phyloP scores from a whole-genome alignment of 306 rosid species.

The Vachellia pachyceras region DNA sequence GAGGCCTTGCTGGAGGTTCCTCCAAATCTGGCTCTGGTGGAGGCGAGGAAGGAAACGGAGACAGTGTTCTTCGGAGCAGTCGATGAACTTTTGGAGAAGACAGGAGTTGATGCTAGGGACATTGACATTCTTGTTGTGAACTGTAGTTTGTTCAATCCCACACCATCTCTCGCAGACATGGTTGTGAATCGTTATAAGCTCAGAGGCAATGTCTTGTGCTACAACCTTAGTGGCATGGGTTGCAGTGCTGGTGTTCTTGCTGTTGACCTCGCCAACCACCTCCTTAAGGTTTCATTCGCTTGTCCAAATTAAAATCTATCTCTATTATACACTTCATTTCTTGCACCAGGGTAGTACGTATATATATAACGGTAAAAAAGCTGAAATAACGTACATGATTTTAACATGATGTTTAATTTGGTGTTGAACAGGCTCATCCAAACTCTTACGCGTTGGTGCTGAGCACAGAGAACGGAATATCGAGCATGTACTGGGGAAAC shows the following conservation, averaged over 20 bases:
- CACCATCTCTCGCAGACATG: conserved; percentile 37
- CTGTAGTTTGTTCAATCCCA: conserved; percentile 40
- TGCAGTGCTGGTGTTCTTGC: conserved; percentile 50
- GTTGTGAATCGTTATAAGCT: conserved; percentile 41
- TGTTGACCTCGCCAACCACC: conserved; percentile 43
- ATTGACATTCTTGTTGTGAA: conserved; percentile 39
- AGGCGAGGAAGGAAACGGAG: conserved; percentile 34
- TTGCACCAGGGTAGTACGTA: too few relatives aligned
- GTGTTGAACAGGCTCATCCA: conserved; percentile 32
- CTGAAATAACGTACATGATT: too few relatives aligned
- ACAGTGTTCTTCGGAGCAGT: conserved; percentile 35
- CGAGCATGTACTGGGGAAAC: conserved; percentile 39
- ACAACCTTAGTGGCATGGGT: conserved; percentile 48
- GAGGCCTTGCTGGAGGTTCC: conserved; percentile 28
- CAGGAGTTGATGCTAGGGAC: conserved; percentile 31
- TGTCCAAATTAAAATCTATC: background rate
- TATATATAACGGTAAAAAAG: too few relatives aligned
- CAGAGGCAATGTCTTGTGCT: conserved; percentile 17
- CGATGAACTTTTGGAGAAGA: conserved; percentile 43
- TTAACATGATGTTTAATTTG: background rate
- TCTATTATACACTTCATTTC: too few relatives aligned
- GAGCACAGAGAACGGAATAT: conserved; percentile 34
- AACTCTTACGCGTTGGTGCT: conserved; percentile 37
- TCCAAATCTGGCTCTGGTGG: conserved; percentile 14
- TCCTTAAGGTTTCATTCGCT: conserved; percentile 35